Conservation (phyloP, 805 yeast species). For the Hemisphaericaspora nanyangensis region DNA sequence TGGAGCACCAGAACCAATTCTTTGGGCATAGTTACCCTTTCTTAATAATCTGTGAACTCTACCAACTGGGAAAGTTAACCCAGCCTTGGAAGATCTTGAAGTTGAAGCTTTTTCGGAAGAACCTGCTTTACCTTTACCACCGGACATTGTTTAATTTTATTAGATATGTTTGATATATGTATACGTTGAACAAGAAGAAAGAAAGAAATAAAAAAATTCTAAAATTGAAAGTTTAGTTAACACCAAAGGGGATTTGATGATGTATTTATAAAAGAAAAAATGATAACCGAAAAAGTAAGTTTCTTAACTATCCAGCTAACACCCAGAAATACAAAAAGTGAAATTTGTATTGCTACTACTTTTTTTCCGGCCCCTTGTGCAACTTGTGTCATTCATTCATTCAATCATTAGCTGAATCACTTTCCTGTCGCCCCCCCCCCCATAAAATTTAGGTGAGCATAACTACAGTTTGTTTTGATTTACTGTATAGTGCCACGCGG, state of each 20-base stretch:
- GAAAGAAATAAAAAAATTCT: neutral
- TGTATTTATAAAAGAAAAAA: constrained; percentile 1
- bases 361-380: too few relatives aligned
- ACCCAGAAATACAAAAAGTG: neutral
- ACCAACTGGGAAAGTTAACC: constrained; percentile 99
- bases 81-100: constrained; percentile 98
- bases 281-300: too few relatives aligned
- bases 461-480: constrained; percentile 1
- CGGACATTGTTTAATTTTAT: constrained; percentile 54
- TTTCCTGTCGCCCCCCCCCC: too few relatives aligned
- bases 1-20: constrained; percentile 99
- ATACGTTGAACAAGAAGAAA: neutral
- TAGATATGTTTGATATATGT: constrained; percentile 1
- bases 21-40: constrained; percentile 97
- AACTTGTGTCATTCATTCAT: too few relatives aligned
- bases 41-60: constrained; percentile 96
- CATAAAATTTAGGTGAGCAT: too few relatives aligned
- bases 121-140: constrained; percentile 92
- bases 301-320: too few relatives aligned
- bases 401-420: too few relatives aligned
- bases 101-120: constrained; percentile 92
- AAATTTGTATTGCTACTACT: too few relatives aligned
- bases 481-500: neutral
- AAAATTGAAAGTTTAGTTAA: too few relatives aligned
- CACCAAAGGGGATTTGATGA: neutral